Conservation (phyloP, 1,284 basidiomycete species). For the Puccinia triticina region DNA sequence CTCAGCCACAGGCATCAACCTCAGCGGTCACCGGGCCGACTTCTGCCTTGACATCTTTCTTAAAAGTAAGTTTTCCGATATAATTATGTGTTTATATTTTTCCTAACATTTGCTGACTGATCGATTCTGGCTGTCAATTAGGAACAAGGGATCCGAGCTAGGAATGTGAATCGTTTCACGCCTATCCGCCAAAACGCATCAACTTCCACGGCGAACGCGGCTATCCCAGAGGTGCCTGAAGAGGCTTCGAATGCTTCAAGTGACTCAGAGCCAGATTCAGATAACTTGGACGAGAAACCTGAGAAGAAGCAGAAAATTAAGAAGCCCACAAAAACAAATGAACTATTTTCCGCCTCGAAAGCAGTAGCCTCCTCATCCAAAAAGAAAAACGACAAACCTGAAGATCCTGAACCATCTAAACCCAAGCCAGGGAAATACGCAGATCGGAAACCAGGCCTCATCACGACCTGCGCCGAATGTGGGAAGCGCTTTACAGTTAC, state of each 20-base stretch:
- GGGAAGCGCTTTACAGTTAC: constrained; percentile 79
- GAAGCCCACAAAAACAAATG: background rate
- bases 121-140: constrained; percentile 57
- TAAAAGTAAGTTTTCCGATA: constrained; percentile 66
- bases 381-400: background rate
- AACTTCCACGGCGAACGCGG: constrained; percentile 62
- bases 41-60: constrained; percentile 87
- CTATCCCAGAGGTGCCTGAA: constrained; percentile 62
- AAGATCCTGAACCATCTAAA: constrained; percentile 1
- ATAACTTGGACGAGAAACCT: constrained; percentile 30
- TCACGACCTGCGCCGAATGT: constrained; percentile 80
- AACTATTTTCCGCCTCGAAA: background rate
- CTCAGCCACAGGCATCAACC: constrained; percentile 53
- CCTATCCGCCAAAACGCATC: constrained; percentile 57
- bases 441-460: constrained; percentile 74
- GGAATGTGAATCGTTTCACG: constrained; percentile 55
- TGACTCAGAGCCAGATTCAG: constrained; percentile 40
- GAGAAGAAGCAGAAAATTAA: background rate
- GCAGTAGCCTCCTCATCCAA: background rate
- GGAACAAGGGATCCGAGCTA: constrained; percentile 73
- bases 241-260: constrained; percentile 40
- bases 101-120: background rate
- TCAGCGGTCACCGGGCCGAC: constrained; percentile 76
- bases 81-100: background rate
- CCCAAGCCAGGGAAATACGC: constrained; percentile 45